phyloP scores from a whole-genome alignment of 768 basidiomycete species.

The Tylopilus balloui region DNA sequence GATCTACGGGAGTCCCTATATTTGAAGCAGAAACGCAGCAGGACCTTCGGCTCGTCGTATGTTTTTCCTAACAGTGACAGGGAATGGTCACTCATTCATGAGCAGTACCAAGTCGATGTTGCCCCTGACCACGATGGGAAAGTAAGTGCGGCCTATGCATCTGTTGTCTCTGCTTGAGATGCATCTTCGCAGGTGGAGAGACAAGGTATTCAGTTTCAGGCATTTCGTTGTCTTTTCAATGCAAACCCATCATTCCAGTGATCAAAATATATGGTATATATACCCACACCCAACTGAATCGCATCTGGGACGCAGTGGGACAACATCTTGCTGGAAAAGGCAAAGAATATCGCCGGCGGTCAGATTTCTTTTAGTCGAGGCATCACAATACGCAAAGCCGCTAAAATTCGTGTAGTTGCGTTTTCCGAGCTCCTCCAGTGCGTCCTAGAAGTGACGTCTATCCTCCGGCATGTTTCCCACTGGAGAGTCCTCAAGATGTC shows the following conservation, averaged over 20 bases:
- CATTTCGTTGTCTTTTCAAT: not conserved
- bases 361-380: not conserved
- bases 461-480: slow-evolving; percentile 50
- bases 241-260: slow-evolving; percentile 24
- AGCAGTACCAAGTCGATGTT: slow-evolving; percentile 49
- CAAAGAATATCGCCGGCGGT: slow-evolving; percentile 53
- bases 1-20: slow-evolving; percentile 47
- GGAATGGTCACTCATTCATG: not conserved
- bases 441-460: slow-evolving; percentile 41
- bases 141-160: slow-evolving; percentile 15
- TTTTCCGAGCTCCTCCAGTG: slow-evolving; percentile 34
- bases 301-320: slow-evolving; percentile 45
- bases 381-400: not conserved
- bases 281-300: slow-evolving; percentile 44
- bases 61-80: slow-evolving; percentile 11
- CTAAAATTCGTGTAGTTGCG: slow-evolving; percentile 36
- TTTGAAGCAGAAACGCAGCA: slow-evolving; percentile 66
- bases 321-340: slow-evolving; percentile 41
- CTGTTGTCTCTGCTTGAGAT: not conserved
- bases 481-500: slow-evolving; percentile 25
- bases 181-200: slow-evolving; percentile 31
- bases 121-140: slow-evolving; percentile 34
- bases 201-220: slow-evolving; percentile 31
- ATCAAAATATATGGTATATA: slow-evolving; percentile 50
- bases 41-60: slow-evolving; percentile 48